phyloP scores from a whole-genome alignment of 768 basidiomycete genomes.

The Suillus brevipes region DNA sequence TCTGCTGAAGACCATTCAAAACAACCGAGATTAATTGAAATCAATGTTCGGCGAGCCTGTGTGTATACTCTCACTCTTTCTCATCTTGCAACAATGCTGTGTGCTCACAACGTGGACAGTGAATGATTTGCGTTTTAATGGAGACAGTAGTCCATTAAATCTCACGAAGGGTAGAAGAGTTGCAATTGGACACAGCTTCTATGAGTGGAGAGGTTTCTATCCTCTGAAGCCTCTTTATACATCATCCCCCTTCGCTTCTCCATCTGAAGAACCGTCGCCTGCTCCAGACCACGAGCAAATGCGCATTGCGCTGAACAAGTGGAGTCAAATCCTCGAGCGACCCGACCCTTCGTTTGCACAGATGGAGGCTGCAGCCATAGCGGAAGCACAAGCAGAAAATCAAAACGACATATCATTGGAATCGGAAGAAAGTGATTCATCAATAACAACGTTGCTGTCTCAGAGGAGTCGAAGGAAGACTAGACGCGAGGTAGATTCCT shows the following conservation, averaged over 20 bases:
- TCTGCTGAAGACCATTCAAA: slow-evolving; percentile 10
- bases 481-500: not conserved
- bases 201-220: slow-evolving; percentile 35
- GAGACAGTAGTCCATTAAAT: slow-evolving; percentile 22
- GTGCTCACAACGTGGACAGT: slow-evolving; percentile 12
- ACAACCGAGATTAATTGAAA: slow-evolving; percentile 8
- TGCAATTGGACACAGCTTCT: slow-evolving; percentile 30
- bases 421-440: not conserved
- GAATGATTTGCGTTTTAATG: slow-evolving; percentile 23
- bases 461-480: slow-evolving; percentile 5
- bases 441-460: not conserved
- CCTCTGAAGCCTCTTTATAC: slow-evolving; percentile 30
- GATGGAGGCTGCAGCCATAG: slow-evolving; percentile 18
- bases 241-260: slow-evolving; percentile 28
- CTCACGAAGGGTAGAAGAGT: slow-evolving; percentile 32
- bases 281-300: slow-evolving; percentile 26
- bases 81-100: not conserved
- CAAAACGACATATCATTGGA: not conserved
- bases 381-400: not conserved
- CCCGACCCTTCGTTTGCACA: slow-evolving; percentile 34
- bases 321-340: slow-evolving; percentile 34
- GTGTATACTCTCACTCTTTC: slow-evolving; percentile 8
- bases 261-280: slow-evolving; percentile 13
- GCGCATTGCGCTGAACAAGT: slow-evolving; percentile 34
- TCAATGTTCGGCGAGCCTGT: slow-evolving; percentile 29